Base-by-base conservation (phyloP, 2,329 filamentous ascomycete genomes). In the Ilyonectria robusta region DNA sequence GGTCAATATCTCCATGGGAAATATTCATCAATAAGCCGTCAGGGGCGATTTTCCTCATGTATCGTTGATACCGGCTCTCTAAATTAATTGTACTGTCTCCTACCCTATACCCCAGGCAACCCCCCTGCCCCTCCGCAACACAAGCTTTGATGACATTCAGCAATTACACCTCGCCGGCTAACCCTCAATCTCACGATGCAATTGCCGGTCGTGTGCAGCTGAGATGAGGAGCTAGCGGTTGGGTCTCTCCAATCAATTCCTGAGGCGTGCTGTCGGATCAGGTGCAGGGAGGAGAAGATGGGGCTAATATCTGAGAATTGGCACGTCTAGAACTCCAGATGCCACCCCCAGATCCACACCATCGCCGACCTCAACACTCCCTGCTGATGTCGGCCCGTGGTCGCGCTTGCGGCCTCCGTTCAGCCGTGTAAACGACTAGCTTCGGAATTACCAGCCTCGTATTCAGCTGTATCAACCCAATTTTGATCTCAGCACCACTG, bases 181-280 rank as follows among this genome's bases (percentile, higher is more conserved):
- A 8, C 13, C 8, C 44, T 23, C 9, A 46, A 4, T 10, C 9
- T 23, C 9, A 51, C 35, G 35, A 42, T 53, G 33, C 44, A n/a
- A 62, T 50, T 62, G 53, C 51, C 40, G 23, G 6, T 31, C 42
- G 31, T 13, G 21, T 13, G 8, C 17, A 35, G n/a, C 51, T 56
- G 51, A 29, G 21, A 47, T 54, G 6, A 33, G 23, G 21, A 57
- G 23, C 35, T 37, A 44, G 19, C 31, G 51, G 53, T 51, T 56
- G 13, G 54, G 31, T 37, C 40, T 42, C 15, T n/a, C 53, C 53
- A 31, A n/a, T 46, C 46, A 55, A 57, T 44, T 62, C 44, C 53
- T 56, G 9, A 9, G 11, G n/a, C 10, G 13, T 35, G 31, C 10
- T 53, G 50, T 21, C 10, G 50, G 31, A 21, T 35, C 10, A 21